Evolutionary conservation across 768 basidiomycete species (phyloP), one percentile per base, ranked within the genome.

Genomic region (Phylloporus sp.): DNA sequence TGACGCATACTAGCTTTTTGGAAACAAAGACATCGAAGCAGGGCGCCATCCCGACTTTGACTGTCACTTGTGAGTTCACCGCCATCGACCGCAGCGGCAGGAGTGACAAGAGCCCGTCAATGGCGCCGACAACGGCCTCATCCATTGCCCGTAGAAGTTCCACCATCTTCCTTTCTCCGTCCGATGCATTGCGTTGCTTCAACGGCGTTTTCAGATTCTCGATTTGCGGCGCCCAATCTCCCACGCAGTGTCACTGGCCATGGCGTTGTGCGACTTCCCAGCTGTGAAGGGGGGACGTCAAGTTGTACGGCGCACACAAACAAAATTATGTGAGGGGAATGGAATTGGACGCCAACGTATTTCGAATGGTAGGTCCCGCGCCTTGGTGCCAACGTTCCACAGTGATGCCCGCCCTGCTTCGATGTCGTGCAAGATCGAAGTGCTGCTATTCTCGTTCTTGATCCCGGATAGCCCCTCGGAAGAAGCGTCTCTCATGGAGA

Each of bases 141-240:
- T 68, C 73, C 24, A 54, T 62, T 18, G 69, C 68, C 8, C 69
- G 73, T 5, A n/a, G n/a, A n/a, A n/a, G 76, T 78, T 13, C 61
- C 67, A 67, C 28, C 74, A 77, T 52, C 67, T 74, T 11, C 72
- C 75, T 0, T 44, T 61, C 3, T 62, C 56, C 37, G 74, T 77
- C 32, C 73, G 65, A 0, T n/a, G n/a, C n/a, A 64, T 64, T 51
- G 60, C 27, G 34, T 54, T 76, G 39, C 66, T 76, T 28, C 58
- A 68, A 49, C 59, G 65, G 20, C 74, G 76, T 48, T 78, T 75
- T 60, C 75, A 77, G 53, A 73, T 79, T 50, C 69, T 79, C 50
- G 78, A 78, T 58, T 59, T 79, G 46, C 79, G 78, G 78, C 69
- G 77, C 18, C 77, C 77, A 1, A 75, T 79, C 55, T 55, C 64